phyloP scores from a whole-genome alignment of 1,139 yeast species.

The Cylindricascospora bacillispora region DNA sequence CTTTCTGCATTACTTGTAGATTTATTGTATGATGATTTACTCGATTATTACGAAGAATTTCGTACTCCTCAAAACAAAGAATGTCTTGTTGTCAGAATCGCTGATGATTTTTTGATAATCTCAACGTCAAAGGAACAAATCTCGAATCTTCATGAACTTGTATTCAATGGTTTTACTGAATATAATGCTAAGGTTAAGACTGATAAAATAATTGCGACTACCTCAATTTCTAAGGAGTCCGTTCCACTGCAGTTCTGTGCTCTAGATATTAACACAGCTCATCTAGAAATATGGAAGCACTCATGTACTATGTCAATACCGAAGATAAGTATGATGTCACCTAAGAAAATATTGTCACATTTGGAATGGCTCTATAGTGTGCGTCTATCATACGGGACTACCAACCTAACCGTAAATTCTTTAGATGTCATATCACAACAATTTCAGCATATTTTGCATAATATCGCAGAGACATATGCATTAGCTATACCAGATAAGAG shows the following conservation, averaged over 20 bases:
- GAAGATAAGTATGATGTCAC: slow-evolving; percentile 6
- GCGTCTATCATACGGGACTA: slow-evolving; percentile 20
- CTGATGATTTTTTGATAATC: slow-evolving; percentile 75
- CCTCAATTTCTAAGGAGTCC: slow-evolving; percentile 3
- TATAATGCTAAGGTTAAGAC: slow-evolving; percentile 53
- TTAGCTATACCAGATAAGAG: no score
- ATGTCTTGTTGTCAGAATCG: slow-evolving; percentile 47
- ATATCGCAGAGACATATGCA: no score
- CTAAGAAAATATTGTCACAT: slow-evolving; percentile 6
- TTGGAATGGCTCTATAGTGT: slow-evolving; percentile 6
- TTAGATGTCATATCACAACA: slow-evolving; percentile 12
- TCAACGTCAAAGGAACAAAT: slow-evolving; percentile 30
- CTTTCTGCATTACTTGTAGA: slow-evolving; percentile 70
- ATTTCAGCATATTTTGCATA: no score
- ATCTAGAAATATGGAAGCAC: slow-evolving; percentile 17
- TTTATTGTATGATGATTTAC: slow-evolving; percentile 53
- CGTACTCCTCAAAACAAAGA: slow-evolving; percentile 15
- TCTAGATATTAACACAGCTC: slow-evolving; percentile 10
- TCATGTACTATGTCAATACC: slow-evolving; percentile 10
- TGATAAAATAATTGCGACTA: slow-evolving; percentile 30
- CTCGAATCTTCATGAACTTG: slow-evolving; percentile 17
- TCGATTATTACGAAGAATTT: slow-evolving; percentile 33
- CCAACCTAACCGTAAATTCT: slow-evolving; percentile 12
- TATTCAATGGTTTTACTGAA: slow-evolving; percentile 31
- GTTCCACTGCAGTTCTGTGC: slow-evolving; percentile 17